A percentile compares a stretch with the other conserved stretches of the same genome.
phyloP scores from a whole-genome alignment of 345 rosid species.

The Murraya koenigii region DNA sequence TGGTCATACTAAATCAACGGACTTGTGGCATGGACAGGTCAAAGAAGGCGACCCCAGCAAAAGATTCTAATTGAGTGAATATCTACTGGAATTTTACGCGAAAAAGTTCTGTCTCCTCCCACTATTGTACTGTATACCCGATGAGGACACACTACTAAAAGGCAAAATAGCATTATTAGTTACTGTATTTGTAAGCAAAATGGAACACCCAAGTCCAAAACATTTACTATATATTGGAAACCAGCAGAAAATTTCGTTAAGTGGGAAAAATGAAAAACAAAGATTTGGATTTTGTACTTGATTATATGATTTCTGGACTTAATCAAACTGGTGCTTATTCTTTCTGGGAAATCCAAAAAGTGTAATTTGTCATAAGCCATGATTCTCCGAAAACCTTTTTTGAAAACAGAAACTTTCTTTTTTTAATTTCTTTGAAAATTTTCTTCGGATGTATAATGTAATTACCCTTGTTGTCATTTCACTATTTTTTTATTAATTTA shows the following conservation, averaged over 20 bases:
- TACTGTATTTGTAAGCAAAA: background rate
- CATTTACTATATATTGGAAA: background rate
- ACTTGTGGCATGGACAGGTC: slow-evolving; percentile 19
- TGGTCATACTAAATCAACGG: slow-evolving; percentile 20
- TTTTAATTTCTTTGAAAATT: background rate
- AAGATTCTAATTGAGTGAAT: slow-evolving; percentile 23
- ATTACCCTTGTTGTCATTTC: slow-evolving; percentile 7
- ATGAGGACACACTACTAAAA: background rate
- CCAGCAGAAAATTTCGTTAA: background rate
- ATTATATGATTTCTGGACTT: slow-evolving; percentile 3
- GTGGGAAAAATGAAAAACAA: background rate
- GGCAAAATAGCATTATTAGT: background rate
- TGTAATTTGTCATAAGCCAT: slow-evolving; percentile 20
- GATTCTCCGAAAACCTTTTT: slow-evolving; percentile 12
- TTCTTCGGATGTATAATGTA: background rate
- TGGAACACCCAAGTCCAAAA: background rate
- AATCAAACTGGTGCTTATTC: background rate
- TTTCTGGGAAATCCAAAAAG: slow-evolving; percentile 27
- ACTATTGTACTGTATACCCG: background rate
- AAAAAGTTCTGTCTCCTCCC: background rate
- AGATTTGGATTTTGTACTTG: slow-evolving; percentile 8
- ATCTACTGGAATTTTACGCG: background rate
- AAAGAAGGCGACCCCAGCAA: slow-evolving; percentile 19
- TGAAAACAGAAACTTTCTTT: slow-evolving; percentile 4
- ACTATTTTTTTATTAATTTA: background rate